Evolutionary conservation across 1,284 basidiomycete genomes (phyloP).

Genomic region (Ustilago loliicola): DNA sequence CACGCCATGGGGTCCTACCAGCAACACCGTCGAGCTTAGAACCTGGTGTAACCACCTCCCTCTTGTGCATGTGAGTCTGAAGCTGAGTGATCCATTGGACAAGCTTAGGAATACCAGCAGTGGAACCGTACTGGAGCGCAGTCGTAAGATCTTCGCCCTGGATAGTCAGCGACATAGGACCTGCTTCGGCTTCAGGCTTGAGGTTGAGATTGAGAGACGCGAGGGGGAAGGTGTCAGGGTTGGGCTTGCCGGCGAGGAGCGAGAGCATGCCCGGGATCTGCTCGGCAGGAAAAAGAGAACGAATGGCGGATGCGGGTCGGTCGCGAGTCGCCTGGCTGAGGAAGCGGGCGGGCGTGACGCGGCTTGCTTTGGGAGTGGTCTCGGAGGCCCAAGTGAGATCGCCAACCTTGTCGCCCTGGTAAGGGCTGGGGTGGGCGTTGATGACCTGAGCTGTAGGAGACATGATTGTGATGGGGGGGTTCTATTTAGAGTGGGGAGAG

Average conservation of each 20-base stretch:
- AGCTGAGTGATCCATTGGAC: slow-evolving; percentile 76
- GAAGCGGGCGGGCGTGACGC: slow-evolving; percentile 43
- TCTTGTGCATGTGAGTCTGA: slow-evolving; percentile 77
- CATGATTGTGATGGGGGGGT: slow-evolving; percentile 12
- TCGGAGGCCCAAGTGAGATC: slow-evolving; percentile 26
- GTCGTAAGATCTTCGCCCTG: slow-evolving; percentile 67
- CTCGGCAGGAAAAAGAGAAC: slow-evolving; percentile 82
- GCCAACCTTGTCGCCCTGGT: slow-evolving; percentile 44
- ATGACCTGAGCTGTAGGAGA: slow-evolving; percentile 43
- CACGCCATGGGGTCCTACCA: slow-evolving; percentile 74
- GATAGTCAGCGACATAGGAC: slow-evolving; percentile 62
- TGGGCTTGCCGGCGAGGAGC: slow-evolving; percentile 79
- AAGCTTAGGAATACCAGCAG: slow-evolving; percentile 78
- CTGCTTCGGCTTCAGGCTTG: slow-evolving; percentile 65
- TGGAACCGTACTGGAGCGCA: slow-evolving; percentile 75
- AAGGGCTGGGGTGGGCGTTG: slow-evolving; percentile 30
- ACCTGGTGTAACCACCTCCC: slow-evolving; percentile 73
- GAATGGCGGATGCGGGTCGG: slow-evolving; percentile 71
- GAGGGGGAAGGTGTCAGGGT: slow-evolving; percentile 90
- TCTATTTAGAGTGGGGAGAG: not conserved
- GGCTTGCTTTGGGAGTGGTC: slow-evolving; percentile 32
- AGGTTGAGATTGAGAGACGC: slow-evolving; percentile 77
- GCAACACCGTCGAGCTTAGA: slow-evolving; percentile 54
- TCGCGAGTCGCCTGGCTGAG: slow-evolving; percentile 30
- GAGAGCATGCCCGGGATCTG: slow-evolving; percentile 83